phyloP scores from a whole-genome alignment of 352 stramenopile genomes.

The Phytopythium kandeliae region DNA sequence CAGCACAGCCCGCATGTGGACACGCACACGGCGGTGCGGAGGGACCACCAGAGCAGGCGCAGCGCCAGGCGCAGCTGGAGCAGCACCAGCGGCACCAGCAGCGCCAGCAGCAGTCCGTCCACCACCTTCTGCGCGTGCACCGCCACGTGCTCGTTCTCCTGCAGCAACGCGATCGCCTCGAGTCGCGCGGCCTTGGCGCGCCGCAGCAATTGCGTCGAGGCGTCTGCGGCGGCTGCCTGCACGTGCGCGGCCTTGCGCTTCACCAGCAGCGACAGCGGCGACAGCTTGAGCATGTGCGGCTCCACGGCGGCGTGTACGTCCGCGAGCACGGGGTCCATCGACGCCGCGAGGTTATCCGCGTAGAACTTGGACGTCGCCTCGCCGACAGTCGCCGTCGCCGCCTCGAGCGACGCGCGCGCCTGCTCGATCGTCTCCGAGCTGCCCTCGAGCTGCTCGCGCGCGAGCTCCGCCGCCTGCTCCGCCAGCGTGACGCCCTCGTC shows the following conservation, averaged over 20 bases:
- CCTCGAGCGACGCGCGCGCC: constrained; percentile 39
- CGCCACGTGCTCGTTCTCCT: constrained; percentile 55
- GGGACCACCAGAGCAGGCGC: constrained; percentile 46
- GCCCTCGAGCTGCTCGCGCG: constrained; percentile 41
- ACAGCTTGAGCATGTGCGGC: constrained; percentile 53
- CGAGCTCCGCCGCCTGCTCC: constrained; percentile 20
- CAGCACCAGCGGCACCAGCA: constrained; percentile 43
- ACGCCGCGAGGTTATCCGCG: constrained; percentile 54
- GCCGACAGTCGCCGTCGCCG: constrained; percentile 37
- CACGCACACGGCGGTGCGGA: constrained; percentile 45
- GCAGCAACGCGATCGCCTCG: constrained; percentile 46
- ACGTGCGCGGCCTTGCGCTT: constrained; percentile 35
- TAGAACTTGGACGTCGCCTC: constrained; percentile 59
- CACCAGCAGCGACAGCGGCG: constrained; percentile 44
- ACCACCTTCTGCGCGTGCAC: constrained; percentile 63
- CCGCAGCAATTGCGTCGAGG: constrained; percentile 37
- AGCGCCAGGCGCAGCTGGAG: constrained; percentile 44
- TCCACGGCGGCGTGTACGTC: constrained; percentile 42
- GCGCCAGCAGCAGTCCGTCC: constrained; percentile 40
- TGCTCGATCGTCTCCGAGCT: constrained; percentile 39
- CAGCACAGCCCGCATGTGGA: constrained; percentile 59
- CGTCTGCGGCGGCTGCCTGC: constrained; percentile 25
- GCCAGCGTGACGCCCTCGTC: constrained; percentile 66
- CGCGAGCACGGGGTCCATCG: constrained; percentile 49
- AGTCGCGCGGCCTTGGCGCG: constrained; percentile 38